phyloP scores from a whole-genome alignment of 2,329 filamentous ascomycete genomes.

The Cercospora sojina region DNA sequence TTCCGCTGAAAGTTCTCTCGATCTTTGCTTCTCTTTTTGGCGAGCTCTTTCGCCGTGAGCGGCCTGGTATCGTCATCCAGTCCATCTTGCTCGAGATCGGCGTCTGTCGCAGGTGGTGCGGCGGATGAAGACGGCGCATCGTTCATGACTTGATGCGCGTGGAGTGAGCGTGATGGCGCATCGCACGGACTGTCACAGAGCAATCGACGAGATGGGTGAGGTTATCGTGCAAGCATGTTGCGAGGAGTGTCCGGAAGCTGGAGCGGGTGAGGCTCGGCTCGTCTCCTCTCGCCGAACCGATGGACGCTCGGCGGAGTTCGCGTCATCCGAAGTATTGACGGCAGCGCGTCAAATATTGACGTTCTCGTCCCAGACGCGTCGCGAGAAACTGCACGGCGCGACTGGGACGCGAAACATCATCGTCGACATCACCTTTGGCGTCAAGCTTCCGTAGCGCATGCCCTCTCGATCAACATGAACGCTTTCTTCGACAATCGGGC shows the following conservation, averaged over 20 bases:
- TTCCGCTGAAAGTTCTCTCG: conserved; percentile 41
- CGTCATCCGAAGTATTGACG: neutral
- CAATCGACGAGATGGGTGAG: neutral
- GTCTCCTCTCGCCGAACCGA: neutral
- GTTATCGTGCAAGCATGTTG: conserved; percentile 1
- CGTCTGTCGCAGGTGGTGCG: conserved; percentile 16
- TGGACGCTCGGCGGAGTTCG: neutral
- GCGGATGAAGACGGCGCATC: conserved; percentile 39
- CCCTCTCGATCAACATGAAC: conserved; percentile 60
- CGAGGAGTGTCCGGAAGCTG: conserved; percentile 11
- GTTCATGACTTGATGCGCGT: conserved; percentile 38
- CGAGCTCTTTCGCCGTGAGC: conserved; percentile 26
- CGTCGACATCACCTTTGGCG: neutral
- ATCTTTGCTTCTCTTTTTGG: conserved; percentile 34
- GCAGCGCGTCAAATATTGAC: neutral
- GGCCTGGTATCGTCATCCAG: conserved; percentile 16
- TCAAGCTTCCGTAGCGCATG: neutral
- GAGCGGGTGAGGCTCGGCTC: neutral
- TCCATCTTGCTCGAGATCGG: conserved; percentile 5
- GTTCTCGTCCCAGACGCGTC: neutral
- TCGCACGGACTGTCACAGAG: neutral
- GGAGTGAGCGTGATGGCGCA: conserved; percentile 1
- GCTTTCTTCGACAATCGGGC: conserved; percentile 97
- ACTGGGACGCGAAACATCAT: conserved; percentile 3
- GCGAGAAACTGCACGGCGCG: conserved; percentile 17